phyloP scores from a whole-genome alignment of 2,329 filamentous ascomycete species.

The Cordyceps tenuipes region DNA sequence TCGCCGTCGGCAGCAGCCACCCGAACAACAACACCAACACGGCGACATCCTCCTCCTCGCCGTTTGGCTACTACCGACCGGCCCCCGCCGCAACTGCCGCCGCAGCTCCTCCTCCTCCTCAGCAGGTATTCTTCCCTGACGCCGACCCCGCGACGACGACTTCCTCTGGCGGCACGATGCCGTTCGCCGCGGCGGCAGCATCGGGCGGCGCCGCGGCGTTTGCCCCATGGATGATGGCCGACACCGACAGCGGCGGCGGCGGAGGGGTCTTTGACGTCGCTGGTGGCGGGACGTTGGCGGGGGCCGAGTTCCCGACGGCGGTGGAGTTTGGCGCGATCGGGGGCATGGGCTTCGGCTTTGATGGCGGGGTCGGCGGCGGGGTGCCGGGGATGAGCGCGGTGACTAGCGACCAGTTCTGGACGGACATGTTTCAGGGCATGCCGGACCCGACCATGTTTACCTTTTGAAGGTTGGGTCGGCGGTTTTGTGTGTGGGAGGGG shows the following conservation, averaged over 20 bases:
- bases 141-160: not conserved
- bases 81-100: not conserved
- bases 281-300: not conserved
- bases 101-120: not conserved
- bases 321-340: not conserved
- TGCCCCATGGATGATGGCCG: slow-evolving; percentile 8
- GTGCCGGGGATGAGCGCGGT: slow-evolving; percentile 12
- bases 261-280: not conserved
- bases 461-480: slow-evolving; percentile 17
- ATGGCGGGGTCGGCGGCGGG: slow-evolving; percentile 12
- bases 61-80: not conserved
- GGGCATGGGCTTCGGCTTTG: not conserved
- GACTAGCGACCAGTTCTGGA: slow-evolving; percentile 33
- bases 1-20: slow-evolving; percentile 42
- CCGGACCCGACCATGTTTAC: slow-evolving; percentile 27
- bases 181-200: not conserved
- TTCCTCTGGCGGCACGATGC: too few relatives aligned
- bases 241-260: not conserved
- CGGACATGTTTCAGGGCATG: slow-evolving; percentile 28
- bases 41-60: slow-evolving; percentile 11
- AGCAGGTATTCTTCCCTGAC: not conserved
- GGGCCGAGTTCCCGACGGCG: not conserved
- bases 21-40: slow-evolving; percentile 5
- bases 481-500: too few relatives aligned
- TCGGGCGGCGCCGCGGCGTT: not conserved